A percentile compares a stretch with the other conserved stretches of the same genome.
phyloP scores from a whole-genome alignment of 73 alveolate species.

The Paramecium tetraurelia region DNA sequence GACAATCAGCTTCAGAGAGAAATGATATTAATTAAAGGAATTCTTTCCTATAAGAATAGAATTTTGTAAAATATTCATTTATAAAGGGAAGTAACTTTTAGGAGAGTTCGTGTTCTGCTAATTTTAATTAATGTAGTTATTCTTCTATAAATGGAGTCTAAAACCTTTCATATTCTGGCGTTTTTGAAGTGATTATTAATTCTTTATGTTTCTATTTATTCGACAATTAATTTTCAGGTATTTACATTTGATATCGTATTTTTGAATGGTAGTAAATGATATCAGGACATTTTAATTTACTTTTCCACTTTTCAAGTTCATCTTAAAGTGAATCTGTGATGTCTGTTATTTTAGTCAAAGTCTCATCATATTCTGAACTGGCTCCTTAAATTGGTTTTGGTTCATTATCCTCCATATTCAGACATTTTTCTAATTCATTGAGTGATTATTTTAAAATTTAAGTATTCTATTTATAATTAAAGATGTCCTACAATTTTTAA shows the following conservation, averaged over 20 bases:
- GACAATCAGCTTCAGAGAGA: background rate
- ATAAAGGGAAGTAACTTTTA: conserved; percentile 69
- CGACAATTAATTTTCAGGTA: conserved; percentile 70
- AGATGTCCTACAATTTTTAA: conserved; percentile 20
- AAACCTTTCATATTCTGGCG: conserved; percentile 69
- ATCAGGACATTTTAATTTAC: conserved; percentile 24
- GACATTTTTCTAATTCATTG: background rate
- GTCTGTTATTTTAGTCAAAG: conserved; percentile 49
- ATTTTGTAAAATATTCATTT: conserved; percentile 58
- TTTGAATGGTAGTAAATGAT: conserved; percentile 70
- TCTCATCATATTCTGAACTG: conserved; percentile 70
- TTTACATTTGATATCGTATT: conserved; percentile 74
- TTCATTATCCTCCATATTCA: background rate
- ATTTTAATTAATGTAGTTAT: conserved; percentile 66
- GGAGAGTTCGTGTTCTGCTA: conserved; percentile 65
- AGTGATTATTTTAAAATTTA: background rate
- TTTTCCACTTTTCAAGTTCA: conserved; percentile 50
- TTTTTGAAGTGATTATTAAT: conserved; percentile 75
- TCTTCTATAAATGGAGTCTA: conserved; percentile 64
- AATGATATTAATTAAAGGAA: conserved; percentile 25
- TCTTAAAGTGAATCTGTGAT: conserved; percentile 9
- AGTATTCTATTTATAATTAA: conserved; percentile 49
- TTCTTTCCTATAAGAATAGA: conserved; percentile 64
- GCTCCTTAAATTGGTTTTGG: conserved; percentile 73
- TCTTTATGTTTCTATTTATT: conserved; percentile 72